Base-by-base conservation (phyloP, 73 alveolate genomes). In the Effrenium voratum region DNA sequence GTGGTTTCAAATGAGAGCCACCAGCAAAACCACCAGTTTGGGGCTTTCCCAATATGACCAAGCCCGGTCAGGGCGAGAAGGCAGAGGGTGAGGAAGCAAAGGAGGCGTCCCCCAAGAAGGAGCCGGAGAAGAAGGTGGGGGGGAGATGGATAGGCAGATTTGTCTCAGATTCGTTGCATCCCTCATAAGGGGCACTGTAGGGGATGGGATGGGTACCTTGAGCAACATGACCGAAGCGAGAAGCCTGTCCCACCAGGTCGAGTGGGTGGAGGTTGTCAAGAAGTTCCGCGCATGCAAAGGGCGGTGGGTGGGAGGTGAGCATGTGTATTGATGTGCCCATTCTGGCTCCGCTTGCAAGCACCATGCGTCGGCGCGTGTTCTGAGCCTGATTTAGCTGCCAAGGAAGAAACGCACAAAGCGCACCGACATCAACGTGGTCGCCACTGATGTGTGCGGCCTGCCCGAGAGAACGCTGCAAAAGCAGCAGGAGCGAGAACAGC, bases 321-420 rank as follows among this genome's bases (percentile, higher is more conserved):
- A 19, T 52, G 63, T 52, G 63, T 52, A 19, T 8, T 8, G 19
- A 8, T n/a, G n/a, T n/a, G n/a, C n/a, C n/a, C n/a, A n/a, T n/a
- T n/a, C n/a, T n/a, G n/a, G n/a, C n/a, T n/a, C n/a, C n/a, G n/a
- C n/a, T n/a, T n/a, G n/a, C n/a, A n/a, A n/a, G n/a, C n/a, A 52
- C 8, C 26, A 19, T 52, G 63, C 63, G 8, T 52, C 63, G 19
- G 19, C 8, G 19, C 19, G 63, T 8, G 26, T 52, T 52, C 26
- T 19, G 63, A 52, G 63, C 63, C 63, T 52, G 63, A 52, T 8
- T 52, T 24, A 16, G 30, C 16, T 16, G 66, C 94, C 83, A 2
- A 86, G 94, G 97, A 90, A 90, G 97, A 90, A 90, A 87, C 97
- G 97, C 60, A 90, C 97, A 75, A 90, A 90, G 97, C 97, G 97